phyloP scores from a whole-genome alignment of 148 eudicot species.

The Rhododendron griersonianum region DNA sequence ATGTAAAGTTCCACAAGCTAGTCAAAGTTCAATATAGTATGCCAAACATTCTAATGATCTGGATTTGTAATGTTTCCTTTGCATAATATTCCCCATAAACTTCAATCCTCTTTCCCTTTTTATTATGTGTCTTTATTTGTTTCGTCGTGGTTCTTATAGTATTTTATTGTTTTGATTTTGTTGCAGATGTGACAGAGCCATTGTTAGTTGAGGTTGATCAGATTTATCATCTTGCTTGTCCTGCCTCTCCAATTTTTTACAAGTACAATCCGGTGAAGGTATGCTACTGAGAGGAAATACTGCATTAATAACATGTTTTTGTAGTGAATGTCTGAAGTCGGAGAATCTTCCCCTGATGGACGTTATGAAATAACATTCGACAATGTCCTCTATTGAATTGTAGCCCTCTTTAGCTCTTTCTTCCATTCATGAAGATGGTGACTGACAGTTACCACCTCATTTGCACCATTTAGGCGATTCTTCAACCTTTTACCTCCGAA shows the following conservation, averaged over 20 bases:
- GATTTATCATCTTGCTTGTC: conserved; percentile 97
- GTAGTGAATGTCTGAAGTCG: background rate
- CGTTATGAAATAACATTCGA: background rate
- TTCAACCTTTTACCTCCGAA: background rate
- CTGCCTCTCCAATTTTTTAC: conserved; percentile 97
- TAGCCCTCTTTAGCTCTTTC: background rate
- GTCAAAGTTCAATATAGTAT: background rate
- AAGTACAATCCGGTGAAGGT: conserved; percentile 97
- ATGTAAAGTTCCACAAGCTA: background rate
- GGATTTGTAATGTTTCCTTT: background rate
- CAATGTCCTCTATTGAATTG: background rate
- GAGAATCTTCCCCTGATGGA: background rate
- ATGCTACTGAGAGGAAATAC: conserved; percentile 2
- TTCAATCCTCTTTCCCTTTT: background rate
- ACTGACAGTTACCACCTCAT: background rate
- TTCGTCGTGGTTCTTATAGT: background rate
- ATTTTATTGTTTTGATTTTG: background rate
- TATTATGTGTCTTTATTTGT: background rate
- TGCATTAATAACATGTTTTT: background rate
- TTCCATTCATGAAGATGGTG: background rate
- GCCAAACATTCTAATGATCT: background rate
- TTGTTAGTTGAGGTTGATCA: conserved; percentile 85
- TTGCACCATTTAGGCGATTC: background rate
- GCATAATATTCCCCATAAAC: background rate
- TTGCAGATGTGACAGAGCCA: conserved; percentile 88